A percentile compares a stretch with the other conserved stretches of the same genome.
These are phyloP conservation scores for Tolypocladium endophyticum DNA, from an alignment of 2,329 filamentous ascomycete species.

Conservation along the genomic window DNA sequence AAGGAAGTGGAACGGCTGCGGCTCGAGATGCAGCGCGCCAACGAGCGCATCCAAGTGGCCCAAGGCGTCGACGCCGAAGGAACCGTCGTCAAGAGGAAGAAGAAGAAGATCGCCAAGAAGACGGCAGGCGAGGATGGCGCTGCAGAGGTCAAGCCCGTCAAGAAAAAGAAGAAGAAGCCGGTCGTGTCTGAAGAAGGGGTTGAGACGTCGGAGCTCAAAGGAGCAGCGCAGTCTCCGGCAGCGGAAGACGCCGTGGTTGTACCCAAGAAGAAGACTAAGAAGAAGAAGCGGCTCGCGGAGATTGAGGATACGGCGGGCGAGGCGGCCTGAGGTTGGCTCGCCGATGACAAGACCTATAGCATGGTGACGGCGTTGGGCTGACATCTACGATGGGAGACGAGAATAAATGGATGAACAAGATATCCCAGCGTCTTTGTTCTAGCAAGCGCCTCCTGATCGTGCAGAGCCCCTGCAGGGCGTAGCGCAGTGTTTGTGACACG, in stretches of 20 bases:
- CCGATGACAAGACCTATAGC: not conserved
- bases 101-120: conserved; percentile 42
- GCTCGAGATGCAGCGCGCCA: conserved; percentile 79
- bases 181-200: not conserved
- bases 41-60: conserved; percentile 62
- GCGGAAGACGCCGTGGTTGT: conserved; percentile 15
- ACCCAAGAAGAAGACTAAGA: conserved; percentile 40
- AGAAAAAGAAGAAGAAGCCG: conserved; percentile 30
- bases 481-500: not conserved
- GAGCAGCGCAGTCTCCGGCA: not conserved
- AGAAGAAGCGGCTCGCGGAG: conserved; percentile 23
- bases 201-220: not conserved
- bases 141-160: conserved; percentile 34
- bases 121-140: conserved; percentile 11
- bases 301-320: conserved; percentile 14
- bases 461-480: not conserved
- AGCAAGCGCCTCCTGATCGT: not conserved
- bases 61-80: conserved; percentile 58
- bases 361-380: not conserved
- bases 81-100: conserved; percentile 56
- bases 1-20: conserved; percentile 78
- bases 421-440: not conserved
- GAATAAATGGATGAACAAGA: not conserved
- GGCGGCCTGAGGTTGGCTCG: not conserved
- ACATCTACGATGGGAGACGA: not conserved